These are phyloP conservation scores for Sporothrix mexicana DNA, from an alignment of 2,329 filamentous ascomycete species.

Conservation along the genomic window DNA sequence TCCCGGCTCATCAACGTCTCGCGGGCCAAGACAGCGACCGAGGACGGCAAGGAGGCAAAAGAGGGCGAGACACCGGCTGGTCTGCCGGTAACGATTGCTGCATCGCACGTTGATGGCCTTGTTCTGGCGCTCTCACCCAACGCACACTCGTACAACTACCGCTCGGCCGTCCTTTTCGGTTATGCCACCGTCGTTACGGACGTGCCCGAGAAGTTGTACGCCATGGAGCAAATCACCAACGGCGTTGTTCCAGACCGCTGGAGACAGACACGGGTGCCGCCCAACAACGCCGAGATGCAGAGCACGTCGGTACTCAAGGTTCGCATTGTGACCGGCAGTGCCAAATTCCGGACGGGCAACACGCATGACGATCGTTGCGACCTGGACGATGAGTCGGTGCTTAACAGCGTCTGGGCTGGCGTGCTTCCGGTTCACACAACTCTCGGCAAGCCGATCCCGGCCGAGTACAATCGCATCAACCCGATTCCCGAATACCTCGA, in stretches of 20 bases:
- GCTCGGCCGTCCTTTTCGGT: slow-evolving; percentile 78
- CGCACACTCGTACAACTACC: slow-evolving; percentile 86
- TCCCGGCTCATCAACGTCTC: slow-evolving; percentile 75
- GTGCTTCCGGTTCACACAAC: slow-evolving; percentile 67
- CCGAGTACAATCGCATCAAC: slow-evolving; percentile 62
- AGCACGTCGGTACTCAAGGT: slow-evolving; percentile 76
- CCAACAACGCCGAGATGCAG: slow-evolving; percentile 74
- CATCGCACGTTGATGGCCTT: slow-evolving; percentile 77
- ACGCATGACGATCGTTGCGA: slow-evolving; percentile 63
- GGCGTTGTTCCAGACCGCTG: slow-evolving; percentile 72
- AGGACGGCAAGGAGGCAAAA: slow-evolving; percentile 32
- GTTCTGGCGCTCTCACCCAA: slow-evolving; percentile 81
- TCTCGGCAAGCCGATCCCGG: slow-evolving; percentile 67
- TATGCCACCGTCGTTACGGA: slow-evolving; percentile 71
- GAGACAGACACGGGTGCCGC: slow-evolving; percentile 70
- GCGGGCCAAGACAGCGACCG: slow-evolving; percentile 40
- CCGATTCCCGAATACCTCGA: slow-evolving; percentile 67
- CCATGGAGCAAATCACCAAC: slow-evolving; percentile 80
- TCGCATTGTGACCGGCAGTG: slow-evolving; percentile 71
- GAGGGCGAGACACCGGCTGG: slow-evolving; percentile 34
- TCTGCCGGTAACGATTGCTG: slow-evolving; percentile 73
- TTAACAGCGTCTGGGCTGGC: slow-evolving; percentile 59
- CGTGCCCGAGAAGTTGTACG: slow-evolving; percentile 73
- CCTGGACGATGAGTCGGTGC: slow-evolving; percentile 50
- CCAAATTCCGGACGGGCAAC: slow-evolving; percentile 72